phyloP scores from a whole-genome alignment of 345 rosid species.

The Boechera stricta region DNA sequence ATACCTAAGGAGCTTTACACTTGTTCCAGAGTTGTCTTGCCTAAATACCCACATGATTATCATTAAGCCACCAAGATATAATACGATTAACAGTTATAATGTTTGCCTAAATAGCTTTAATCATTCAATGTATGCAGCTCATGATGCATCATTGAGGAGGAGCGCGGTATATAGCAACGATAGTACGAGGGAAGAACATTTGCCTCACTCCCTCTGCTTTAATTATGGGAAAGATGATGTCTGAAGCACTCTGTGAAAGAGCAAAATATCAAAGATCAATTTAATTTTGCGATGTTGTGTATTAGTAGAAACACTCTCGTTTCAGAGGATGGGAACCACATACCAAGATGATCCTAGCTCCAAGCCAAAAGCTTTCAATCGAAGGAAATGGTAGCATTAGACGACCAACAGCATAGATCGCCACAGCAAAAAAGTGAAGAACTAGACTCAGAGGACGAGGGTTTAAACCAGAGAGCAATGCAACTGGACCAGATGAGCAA shows the following conservation, averaged over 20 bases:
- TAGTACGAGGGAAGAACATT: conserved; percentile 54
- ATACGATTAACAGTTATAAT: background rate
- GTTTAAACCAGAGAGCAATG: conserved; percentile 51
- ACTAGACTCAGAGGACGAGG: conserved; percentile 45
- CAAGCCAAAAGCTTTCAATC: conserved; percentile 44
- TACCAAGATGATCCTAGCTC: conserved; percentile 44
- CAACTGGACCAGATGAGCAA: conserved; percentile 46
- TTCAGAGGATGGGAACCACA: conserved; percentile 7
- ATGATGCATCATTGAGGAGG: conserved; percentile 37
- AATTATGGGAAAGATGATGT: conserved; percentile 55
- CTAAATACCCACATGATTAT: background rate
- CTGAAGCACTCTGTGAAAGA: conserved; percentile 49
- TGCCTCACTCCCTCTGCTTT: conserved; percentile 59
- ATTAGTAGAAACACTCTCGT: background rate
- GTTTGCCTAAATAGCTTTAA: conserved; percentile 9
- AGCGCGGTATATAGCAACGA: conserved; percentile 31
- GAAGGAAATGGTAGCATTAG: conserved; percentile 49
- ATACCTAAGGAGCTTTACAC: background rate
- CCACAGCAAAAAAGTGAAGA: conserved; percentile 50
- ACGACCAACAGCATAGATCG: conserved; percentile 43
- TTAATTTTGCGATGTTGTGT: background rate
- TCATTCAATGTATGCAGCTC: background rate
- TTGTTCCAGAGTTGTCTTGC: background rate
- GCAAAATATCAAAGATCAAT: background rate
- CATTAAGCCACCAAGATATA: background rate